A percentile compares a stretch with the other conserved stretches of the same genome.
Evolutionary conservation across 2,329 filamentous ascomycete species (phyloP).

Genomic region (Colletotrichum echinochloae): DNA sequence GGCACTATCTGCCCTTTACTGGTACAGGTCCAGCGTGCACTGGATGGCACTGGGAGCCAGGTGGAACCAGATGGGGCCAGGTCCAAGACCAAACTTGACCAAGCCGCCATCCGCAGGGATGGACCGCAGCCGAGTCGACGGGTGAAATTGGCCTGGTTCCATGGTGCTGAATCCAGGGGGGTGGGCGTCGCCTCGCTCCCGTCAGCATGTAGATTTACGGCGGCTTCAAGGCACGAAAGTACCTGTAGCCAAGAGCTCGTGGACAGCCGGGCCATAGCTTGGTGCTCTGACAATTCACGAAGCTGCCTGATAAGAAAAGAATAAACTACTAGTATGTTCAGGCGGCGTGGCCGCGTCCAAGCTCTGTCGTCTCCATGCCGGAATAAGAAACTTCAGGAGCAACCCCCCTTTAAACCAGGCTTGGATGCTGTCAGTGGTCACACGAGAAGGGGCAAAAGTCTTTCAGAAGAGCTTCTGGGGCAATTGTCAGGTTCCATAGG

Average conservation of each 20-base stretch:
- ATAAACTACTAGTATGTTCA: slow-evolving; percentile 9
- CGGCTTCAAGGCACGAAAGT: neutral
- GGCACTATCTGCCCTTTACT: neutral
- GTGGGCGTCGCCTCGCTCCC: slow-evolving; percentile 6
- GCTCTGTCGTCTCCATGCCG: slow-evolving; percentile 22
- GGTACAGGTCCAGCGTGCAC: neutral
- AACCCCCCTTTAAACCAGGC: slow-evolving; percentile 41
- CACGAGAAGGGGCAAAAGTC: neutral
- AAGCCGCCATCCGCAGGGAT: slow-evolving; percentile 39
- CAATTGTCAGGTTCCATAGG: neutral
- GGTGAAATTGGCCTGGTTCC: slow-evolving; percentile 3
- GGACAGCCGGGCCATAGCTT: slow-evolving; percentile 6
- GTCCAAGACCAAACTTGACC: slow-evolving; percentile 12
- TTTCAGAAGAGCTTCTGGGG: neutral
- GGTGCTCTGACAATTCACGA: slow-evolving; percentile 14
- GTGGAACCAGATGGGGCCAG: slow-evolving; percentile 17
- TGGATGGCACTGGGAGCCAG: slow-evolving; percentile 27
- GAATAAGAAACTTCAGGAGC: slow-evolving; percentile 37
- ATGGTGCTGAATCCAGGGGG: slow-evolving; percentile 23
- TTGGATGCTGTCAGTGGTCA: neutral
- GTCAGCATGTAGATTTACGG: slow-evolving; percentile 8
- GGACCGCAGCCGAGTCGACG: slow-evolving; percentile 17
- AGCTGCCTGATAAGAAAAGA: slow-evolving; percentile 23
- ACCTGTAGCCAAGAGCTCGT: slow-evolving; percentile 25
- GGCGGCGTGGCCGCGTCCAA: slow-evolving; percentile 31